These are phyloP conservation scores for Diaporthe citriasiana DNA, from an alignment of 2,329 filamentous ascomycete genomes.

Conservation along the genomic window DNA sequence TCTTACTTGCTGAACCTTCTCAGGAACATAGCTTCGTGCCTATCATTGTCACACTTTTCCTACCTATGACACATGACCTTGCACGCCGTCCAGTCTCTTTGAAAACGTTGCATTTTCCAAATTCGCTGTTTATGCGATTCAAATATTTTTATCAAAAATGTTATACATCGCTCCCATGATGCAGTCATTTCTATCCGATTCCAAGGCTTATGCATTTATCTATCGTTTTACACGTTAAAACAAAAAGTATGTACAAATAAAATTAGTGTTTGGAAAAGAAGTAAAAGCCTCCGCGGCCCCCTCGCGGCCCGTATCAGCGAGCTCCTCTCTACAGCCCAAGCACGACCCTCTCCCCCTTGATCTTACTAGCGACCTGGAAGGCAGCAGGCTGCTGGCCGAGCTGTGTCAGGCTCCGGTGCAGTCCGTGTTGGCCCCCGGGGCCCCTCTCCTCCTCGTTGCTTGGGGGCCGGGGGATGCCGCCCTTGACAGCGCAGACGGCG, in stretches of 20 bases:
- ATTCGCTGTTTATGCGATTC: no score
- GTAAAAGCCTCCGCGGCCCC: background rate
- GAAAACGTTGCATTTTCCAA: no score
- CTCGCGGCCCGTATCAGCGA: background rate
- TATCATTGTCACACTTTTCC: no score
- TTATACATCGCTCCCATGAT: slow-evolving; percentile 21
- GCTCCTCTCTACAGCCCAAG: background rate
- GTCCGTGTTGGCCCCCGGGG: background rate
- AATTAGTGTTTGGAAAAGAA: slow-evolving; percentile 2
- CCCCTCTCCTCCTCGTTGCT: background rate
- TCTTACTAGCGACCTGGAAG: slow-evolving; percentile 36
- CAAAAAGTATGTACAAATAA: slow-evolving; percentile 1
- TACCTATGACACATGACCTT: no score
- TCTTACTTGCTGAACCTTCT: no score
- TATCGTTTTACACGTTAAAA: background rate
- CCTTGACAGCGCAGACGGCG: slow-evolving; percentile 31
- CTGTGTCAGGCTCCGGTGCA: slow-evolving; percentile 35
- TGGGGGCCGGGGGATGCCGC: slow-evolving; percentile 14
- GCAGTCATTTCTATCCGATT: background rate
- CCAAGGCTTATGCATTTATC: background rate
- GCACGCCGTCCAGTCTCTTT: no score
- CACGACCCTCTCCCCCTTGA: slow-evolving; percentile 35
- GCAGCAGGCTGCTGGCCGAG: slow-evolving; percentile 28
- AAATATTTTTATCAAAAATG: no score
- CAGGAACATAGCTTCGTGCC: no score